phyloP scores from a whole-genome alignment of 192 early-diverging fungal species.

The Glomus cerebriforme region DNA sequence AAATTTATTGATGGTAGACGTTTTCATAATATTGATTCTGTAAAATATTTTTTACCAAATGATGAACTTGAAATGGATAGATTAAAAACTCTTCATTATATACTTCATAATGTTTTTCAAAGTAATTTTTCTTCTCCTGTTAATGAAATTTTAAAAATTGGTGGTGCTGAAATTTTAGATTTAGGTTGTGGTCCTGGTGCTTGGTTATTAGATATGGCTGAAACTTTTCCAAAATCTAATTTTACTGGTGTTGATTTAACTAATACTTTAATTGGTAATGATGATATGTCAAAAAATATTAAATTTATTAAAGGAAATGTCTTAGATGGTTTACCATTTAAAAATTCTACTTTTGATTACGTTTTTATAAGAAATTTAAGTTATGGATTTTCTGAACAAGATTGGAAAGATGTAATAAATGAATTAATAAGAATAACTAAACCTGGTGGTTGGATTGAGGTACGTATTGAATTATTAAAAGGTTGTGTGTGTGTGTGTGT shows the following conservation, averaged over 20 bases:
- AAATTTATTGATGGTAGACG: neutral
- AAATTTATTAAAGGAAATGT: conserved; percentile 23
- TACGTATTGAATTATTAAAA: neutral
- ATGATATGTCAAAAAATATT: neutral
- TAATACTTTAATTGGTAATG: conserved; percentile 33
- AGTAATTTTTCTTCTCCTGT: conserved; percentile 4
- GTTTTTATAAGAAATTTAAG: conserved; percentile 36
- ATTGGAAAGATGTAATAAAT: conserved; percentile 29
- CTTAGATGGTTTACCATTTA: conserved; percentile 17
- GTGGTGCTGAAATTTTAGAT: neutral
- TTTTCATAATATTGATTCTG: neutral
- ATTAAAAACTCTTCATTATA: neutral
- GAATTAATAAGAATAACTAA: conserved; percentile 26
- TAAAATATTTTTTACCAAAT: conserved; percentile 18
- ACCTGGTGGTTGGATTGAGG: conserved; percentile 28
- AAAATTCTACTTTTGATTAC: conserved; percentile 39
- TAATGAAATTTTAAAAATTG: neutral
- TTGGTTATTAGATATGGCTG: conserved; percentile 42
- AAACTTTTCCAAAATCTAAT: conserved; percentile 39
- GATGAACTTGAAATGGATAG: conserved; percentile 3
- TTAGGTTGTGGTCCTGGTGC: conserved; percentile 38
- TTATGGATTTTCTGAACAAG: conserved; percentile 8
- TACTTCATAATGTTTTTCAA: neutral
- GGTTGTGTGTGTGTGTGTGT: too few species aligned
- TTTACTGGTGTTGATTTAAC: conserved; percentile 40